Evolutionary conservation across 1,139 yeast species (phyloP).

Genomic region (Magnusiomyces clavatus): DNA sequence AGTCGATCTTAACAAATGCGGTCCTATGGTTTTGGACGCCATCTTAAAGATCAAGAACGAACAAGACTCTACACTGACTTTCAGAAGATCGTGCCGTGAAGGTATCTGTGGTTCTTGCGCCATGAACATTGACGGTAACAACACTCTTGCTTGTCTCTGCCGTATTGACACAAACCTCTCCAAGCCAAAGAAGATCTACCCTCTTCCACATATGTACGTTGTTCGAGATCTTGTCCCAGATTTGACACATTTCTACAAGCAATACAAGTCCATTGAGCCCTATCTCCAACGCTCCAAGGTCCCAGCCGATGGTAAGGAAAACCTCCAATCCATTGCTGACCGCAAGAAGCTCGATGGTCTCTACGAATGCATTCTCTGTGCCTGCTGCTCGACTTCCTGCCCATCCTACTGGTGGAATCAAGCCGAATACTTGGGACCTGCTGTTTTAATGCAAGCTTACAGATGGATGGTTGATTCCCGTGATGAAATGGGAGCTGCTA

Average conservation of each 20-base stretch:
- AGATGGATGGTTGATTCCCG: conserved; percentile 98
- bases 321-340: conserved; percentile 84
- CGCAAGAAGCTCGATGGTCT: conserved; percentile 95
- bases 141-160: conserved; percentile 94
- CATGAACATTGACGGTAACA: conserved; percentile 97
- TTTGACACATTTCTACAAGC: conserved; percentile 94
- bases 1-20: conserved; percentile 82
- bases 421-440: conserved; percentile 97
- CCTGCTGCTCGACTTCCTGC: conserved; percentile 98
- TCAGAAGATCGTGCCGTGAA: conserved; percentile 98
- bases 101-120: conserved; percentile 99
- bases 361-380: conserved; percentile 96
- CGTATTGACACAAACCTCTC: conserved; percentile 74
- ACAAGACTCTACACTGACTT: conserved; percentile 89
- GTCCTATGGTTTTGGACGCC: conserved; percentile 98
- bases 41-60: conserved; percentile 90
- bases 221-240: conserved; percentile 97
- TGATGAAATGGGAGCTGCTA: conserved; percentile 75
- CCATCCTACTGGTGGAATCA: conserved; percentile 99
- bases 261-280: conserved; percentile 96
- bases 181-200: conserved; percentile 82
- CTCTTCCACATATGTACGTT: conserved; percentile 96
- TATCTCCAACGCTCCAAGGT: conserved; percentile 75
- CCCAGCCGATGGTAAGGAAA: conserved; percentile 91
- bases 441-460: conserved; percentile 97